These are phyloP conservation scores for Geotrichum carabidarum DNA, from an alignment of 1,139 yeast genomes.

Conservation along the genomic window DNA sequence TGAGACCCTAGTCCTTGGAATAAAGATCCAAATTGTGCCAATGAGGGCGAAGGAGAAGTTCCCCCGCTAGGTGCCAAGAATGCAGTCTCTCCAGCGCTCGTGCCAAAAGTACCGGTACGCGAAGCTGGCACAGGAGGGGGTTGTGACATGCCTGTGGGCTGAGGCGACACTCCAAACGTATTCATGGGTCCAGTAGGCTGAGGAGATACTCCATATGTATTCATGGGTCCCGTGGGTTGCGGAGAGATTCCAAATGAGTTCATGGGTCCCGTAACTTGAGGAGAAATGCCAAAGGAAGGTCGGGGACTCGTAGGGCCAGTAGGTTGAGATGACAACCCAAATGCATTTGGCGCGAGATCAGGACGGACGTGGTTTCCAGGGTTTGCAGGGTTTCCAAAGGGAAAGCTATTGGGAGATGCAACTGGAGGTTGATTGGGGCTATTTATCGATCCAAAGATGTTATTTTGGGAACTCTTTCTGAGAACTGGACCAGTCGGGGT, in stretches of 20 bases:
- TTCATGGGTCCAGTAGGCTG: constrained; percentile 12
- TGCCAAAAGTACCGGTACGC: constrained; percentile 4
- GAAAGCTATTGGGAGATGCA: background rate
- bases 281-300: background rate
- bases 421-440: constrained; percentile 6
- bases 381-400: background rate
- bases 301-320: background rate
- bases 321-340: background rate
- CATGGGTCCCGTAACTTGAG: background rate
- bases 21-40: constrained; percentile 13
- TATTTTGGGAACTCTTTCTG: constrained; percentile 3
- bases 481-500: constrained; percentile 13
- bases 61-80: background rate
- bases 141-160: constrained; percentile 4
- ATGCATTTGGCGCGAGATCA: constrained; percentile 18
- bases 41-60: constrained; percentile 9
- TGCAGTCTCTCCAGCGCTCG: background rate
- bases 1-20: constrained; percentile 7
- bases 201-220: background rate
- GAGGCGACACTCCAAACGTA: constrained; percentile 1
- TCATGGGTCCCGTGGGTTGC: constrained; percentile 13
- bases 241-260: constrained; percentile 12
- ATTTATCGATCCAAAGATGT: constrained; percentile 6
- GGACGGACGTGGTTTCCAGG: background rate
- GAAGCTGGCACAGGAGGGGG: constrained; percentile 10